Percentiles rank a stretch among this genome's conserved stretches.
Conservation (phyloP, 345 rosid species). For the Syzygium aqueum region DNA sequence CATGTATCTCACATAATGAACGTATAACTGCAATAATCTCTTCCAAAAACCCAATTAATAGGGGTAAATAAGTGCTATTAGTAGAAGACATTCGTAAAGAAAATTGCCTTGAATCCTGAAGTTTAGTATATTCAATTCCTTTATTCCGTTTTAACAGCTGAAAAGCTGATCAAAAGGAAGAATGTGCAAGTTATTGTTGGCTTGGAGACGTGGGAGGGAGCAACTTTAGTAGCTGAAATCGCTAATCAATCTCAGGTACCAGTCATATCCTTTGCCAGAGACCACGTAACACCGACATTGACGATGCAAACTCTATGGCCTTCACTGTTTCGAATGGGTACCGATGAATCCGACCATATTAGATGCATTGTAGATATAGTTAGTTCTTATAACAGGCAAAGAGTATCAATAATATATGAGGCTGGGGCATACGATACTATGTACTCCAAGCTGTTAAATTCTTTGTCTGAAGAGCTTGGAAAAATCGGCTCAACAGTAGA, state of each 20-base stretch:
- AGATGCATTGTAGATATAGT: conserved; percentile 31
- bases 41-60: background rate
- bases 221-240: conserved; percentile 28
- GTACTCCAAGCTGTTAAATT: conserved; percentile 12
- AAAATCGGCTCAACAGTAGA: conserved; percentile 23
- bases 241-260: conserved; percentile 26
- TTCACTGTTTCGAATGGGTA: conserved; percentile 23
- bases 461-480: conserved; percentile 19
- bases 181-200: conserved; percentile 31
- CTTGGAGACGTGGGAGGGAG: conserved; percentile 38
- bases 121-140: background rate
- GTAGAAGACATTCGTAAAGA: background rate
- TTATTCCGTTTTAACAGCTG: conserved; percentile 12
- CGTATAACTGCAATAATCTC: background rate
- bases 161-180: conserved; percentile 20
- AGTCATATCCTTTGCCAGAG: conserved; percentile 27
- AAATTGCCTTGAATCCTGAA: background rate
- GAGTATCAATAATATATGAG: conserved; percentile 29
- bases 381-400: conserved; percentile 24
- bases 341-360: conserved; percentile 14
- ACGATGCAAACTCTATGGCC: background rate
- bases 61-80: background rate
- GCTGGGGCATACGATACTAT: conserved; percentile 20
- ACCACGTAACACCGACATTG: conserved; percentile 29
- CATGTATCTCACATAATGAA: background rate